A percentile compares a stretch with the other conserved stretches of the same genome.
Conservation (phyloP, 78 protist species). For the Blattamonas nauphoetae region DNA sequence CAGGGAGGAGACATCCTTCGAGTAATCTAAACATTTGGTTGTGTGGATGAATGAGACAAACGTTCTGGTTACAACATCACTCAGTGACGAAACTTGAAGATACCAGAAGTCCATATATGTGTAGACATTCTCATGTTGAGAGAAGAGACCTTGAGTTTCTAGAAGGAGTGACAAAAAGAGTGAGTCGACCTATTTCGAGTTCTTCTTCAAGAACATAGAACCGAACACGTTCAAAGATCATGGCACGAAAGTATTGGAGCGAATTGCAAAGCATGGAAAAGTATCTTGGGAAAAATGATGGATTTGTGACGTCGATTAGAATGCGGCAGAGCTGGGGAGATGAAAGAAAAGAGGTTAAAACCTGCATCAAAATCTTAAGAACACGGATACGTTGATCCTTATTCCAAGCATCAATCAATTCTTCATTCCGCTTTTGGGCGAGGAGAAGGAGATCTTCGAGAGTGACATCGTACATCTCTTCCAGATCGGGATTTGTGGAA, state of each 20-base stretch:
- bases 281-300: not conserved
- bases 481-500: no score
- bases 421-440: not conserved
- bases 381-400: not conserved
- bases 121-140: not conserved
- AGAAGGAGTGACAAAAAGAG: not conserved
- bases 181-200: not conserved
- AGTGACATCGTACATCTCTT: not conserved
- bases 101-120: not conserved
- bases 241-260: not conserved
- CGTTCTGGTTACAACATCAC: not conserved
- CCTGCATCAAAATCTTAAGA: not conserved
- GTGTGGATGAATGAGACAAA: not conserved
- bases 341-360: no score
- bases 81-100: not conserved
- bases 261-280: not conserved
- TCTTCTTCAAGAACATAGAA: not conserved
- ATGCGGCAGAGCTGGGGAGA: not conserved
- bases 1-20: not conserved
- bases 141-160: not conserved
- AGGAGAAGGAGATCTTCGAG: not conserved
- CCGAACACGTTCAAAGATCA: not conserved
- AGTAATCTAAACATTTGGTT: not conserved
- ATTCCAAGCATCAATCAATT: not conserved
- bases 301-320: not conserved